Conservation (phyloP, 1,284 basidiomycete genomes). For the Melampsora medusae region DNA sequence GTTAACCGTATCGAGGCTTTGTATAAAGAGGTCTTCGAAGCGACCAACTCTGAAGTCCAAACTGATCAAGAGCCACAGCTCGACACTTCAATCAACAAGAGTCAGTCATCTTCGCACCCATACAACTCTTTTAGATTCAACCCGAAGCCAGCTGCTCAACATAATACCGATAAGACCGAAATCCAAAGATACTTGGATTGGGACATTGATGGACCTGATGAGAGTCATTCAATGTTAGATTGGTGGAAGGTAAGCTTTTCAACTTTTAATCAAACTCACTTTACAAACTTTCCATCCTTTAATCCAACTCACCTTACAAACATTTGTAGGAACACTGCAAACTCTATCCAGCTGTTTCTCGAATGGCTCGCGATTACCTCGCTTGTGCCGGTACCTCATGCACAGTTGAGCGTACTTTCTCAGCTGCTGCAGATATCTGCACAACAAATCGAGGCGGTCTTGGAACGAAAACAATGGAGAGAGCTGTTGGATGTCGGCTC, state of each 20-base stretch:
- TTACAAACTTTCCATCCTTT: no score
- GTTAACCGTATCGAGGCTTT: neutral
- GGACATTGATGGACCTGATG: neutral
- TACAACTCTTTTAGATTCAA: neutral
- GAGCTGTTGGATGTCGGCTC: no score
- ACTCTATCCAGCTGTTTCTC: neutral
- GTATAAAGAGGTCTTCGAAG: no score
- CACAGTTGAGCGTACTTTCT: slow-evolving; percentile 3
- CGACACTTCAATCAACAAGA: neutral
- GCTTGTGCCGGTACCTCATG: neutral
- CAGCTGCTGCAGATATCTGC: slow-evolving; percentile 10
- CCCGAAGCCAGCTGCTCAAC: neutral
- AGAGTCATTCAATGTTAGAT: neutral
- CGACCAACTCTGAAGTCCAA: no score
- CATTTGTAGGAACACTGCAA: neutral
- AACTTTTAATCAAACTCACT: no score
- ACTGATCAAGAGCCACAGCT: no score
- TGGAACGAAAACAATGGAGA: no score
- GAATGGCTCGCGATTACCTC: slow-evolving; percentile 5
- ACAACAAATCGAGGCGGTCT: neutral
- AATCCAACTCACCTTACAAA: no score
- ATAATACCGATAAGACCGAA: no score
- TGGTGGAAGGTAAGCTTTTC: slow-evolving; percentile 3
- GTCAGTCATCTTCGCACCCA: neutral
- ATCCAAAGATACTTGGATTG: neutral